Evolutionary conservation across 768 basidiomycete species (phyloP).

Genomic region (Hysterangium stoloniferum): DNA sequence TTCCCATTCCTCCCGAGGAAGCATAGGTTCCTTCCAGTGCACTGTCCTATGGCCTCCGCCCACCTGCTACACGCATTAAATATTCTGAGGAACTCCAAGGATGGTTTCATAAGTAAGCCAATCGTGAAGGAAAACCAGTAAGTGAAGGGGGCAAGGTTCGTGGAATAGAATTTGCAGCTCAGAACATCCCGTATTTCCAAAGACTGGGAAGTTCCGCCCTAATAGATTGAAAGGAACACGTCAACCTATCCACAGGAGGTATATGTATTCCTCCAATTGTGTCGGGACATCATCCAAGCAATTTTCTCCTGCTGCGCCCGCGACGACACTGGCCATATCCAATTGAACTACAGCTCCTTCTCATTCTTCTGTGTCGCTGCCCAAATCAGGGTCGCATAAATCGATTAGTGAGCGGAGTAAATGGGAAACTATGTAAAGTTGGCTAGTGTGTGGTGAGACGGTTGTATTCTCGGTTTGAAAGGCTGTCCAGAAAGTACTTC

Average conservation of each 20-base stretch:
- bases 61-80: constrained; percentile 60
- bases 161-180: constrained; percentile 32
- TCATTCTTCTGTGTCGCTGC: constrained; percentile 18
- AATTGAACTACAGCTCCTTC: constrained; percentile 46
- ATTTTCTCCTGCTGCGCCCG: constrained; percentile 64
- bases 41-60: constrained; percentile 74
- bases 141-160: constrained; percentile 50
- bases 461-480: not conserved
- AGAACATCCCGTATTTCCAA: no score
- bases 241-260: no score
- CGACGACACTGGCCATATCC: constrained; percentile 77
- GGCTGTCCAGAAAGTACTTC: not conserved
- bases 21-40: constrained; percentile 75
- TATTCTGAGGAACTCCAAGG: constrained; percentile 70
- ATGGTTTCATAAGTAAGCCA: constrained; percentile 76
- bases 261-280: constrained; percentile 64
- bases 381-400: constrained; percentile 6
- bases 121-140: constrained; percentile 40
- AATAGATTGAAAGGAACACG: no score
- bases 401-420: no score
- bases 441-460: constrained; percentile 29
- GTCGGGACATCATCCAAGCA: constrained; percentile 54
- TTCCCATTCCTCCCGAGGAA: constrained; percentile 59
- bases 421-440: constrained; percentile 69
- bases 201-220: no score